Conservation (phyloP, 2,329 filamentous ascomycete genomes). For the Cladophialophora bantiana region DNA sequence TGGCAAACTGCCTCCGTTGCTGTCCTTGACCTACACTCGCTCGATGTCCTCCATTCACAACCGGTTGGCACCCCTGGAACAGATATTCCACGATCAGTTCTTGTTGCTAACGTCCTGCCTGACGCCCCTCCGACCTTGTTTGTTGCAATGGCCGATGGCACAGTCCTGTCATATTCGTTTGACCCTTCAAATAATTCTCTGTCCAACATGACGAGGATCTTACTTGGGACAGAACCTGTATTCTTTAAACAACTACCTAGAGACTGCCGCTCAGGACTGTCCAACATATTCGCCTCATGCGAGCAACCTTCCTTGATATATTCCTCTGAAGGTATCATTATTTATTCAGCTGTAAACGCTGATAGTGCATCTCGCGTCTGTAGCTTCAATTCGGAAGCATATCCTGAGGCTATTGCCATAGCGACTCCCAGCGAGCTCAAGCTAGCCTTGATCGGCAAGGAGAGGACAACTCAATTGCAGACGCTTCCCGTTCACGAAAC, state of each 20-base stretch:
- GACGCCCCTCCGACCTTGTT: constrained; percentile 77
- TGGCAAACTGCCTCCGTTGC: constrained; percentile 84
- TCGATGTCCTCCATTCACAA: constrained; percentile 72
- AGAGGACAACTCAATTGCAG: constrained; percentile 87
- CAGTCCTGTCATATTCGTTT: constrained; percentile 82
- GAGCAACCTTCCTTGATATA: constrained; percentile 96
- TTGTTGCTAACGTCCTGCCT: constrained; percentile 75
- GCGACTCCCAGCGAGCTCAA: constrained; percentile 78
- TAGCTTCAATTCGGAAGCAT: constrained; percentile 80
- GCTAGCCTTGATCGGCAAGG: constrained; percentile 80
- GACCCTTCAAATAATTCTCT: constrained; percentile 67
- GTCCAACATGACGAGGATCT: constrained; percentile 77
- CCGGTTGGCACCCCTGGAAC: constrained; percentile 69
- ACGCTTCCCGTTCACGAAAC: constrained; percentile 80
- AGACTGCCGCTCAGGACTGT: constrained; percentile 61
- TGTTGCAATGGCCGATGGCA: constrained; percentile 89
- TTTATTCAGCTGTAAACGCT: constrained; percentile 92
- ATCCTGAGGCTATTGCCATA: constrained; percentile 79
- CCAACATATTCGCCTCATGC: constrained; percentile 88
- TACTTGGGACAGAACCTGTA: constrained; percentile 84
- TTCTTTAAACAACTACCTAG: constrained; percentile 79
- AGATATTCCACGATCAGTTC: constrained; percentile 82
- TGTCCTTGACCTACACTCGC: constrained; percentile 71
- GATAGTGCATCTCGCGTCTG: constrained; percentile 84
- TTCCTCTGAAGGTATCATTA: constrained; percentile 81